Evolutionary conservation across 805 yeast species (phyloP), one percentile per base, ranked within the genome.

Genomic region (Lachancea sp.): DNA sequence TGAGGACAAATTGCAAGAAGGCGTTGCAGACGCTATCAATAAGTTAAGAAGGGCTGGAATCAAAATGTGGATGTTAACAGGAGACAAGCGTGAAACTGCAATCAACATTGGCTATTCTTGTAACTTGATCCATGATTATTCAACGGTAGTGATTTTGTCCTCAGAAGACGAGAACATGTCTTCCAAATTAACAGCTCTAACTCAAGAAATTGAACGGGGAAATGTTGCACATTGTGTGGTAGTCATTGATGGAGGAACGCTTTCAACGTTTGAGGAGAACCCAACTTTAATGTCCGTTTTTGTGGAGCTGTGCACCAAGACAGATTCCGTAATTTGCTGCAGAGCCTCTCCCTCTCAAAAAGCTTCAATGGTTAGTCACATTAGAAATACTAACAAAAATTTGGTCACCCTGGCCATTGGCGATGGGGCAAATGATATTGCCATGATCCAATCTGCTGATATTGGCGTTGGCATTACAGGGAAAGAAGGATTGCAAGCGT

Each of bases 351-450:
- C 99, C 0, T 80, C 96, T 0, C 99, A 92, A 61, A 92, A 92
- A 65, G 96, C 97, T 1, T 68, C 74, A 21, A 80, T 92, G 85
- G 97, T 92, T 2, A 63, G 77, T 20, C 72, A 79, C 24, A 87
- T 94, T n/a, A 71, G 97, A 38, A 67, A 71, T n/a, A 65, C 80
- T 42, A 74, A 82, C 52, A 78, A 72, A 36, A 64, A 65, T 2
- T 72, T 84, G 29, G 96, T 92, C 5, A 87, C 97, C 0, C 70
- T 92, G 46, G 98, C 98, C 0, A 84, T 92, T 57, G 99, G 99
- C 6, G 99, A 92, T 65, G 99, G 99, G 48, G 99, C 99, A 2
- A 92, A 92, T 58, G 99, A 92, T 63, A 89, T 92, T 58, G 97
- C 99, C 1, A 92, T 92, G 99, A 92, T 92, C 46, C 97, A 92